Evolutionary conservation across 257 asterid species (phyloP).

Genomic region (Galeopsis tetrahit): DNA sequence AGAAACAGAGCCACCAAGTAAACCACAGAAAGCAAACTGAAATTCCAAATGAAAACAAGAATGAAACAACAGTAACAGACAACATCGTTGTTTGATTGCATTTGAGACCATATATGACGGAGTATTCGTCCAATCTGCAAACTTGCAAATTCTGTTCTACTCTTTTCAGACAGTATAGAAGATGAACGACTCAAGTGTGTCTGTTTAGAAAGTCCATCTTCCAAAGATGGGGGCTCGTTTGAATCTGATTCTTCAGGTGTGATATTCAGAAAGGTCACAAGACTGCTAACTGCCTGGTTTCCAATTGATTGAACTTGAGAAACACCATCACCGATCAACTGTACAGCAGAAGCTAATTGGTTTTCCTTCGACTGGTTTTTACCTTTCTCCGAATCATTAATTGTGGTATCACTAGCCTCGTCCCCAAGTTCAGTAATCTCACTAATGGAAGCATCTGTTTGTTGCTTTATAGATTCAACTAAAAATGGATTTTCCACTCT

Average conservation of each 20-base stretch:
- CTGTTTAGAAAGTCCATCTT: constrained; percentile 39
- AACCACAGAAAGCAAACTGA: constrained; percentile 96
- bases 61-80: constrained; percentile 94
- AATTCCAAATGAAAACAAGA: constrained; percentile 91
- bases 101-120: constrained; percentile 87
- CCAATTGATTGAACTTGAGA: constrained; percentile 97
- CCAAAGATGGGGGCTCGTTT: constrained; percentile 59
- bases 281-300: constrained; percentile 90
- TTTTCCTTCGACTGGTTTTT: constrained; percentile 68
- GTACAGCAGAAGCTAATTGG: constrained; percentile 90
- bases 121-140: constrained; percentile 80
- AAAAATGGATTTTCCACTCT: constrained; percentile 60
- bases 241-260: constrained; percentile 78
- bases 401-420: constrained; percentile 47
- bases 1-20: constrained; percentile 87
- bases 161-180: constrained; percentile 79
- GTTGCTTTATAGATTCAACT: constrained; percentile 53
- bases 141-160: constrained; percentile 75
- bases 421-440: constrained; percentile 84
- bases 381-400: constrained; percentile 52
- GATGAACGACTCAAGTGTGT: constrained; percentile 60
- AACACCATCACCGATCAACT: constrained; percentile 90
- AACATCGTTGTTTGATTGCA: constrained; percentile 89
- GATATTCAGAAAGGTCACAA: constrained; percentile 84
- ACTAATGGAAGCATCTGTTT: constrained; percentile 49